A percentile compares a stretch with the other conserved stretches of the same genome.
phyloP scores from a whole-genome alignment of 495 filamentous ascomycete genomes.

The Hyaloscypha variabilis region DNA sequence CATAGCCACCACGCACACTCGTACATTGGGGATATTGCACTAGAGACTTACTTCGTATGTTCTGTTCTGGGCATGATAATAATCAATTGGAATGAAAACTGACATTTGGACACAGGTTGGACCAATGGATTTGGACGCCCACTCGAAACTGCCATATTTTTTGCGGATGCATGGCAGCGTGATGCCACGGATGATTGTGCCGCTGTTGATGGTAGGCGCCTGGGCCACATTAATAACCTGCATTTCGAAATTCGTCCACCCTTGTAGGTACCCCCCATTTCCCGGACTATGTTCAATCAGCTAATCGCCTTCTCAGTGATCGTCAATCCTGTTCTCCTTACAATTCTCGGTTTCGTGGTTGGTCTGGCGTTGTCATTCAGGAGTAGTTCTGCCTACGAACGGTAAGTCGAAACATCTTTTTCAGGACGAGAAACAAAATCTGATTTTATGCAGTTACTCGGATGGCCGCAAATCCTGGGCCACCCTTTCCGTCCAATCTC shows the following conservation, averaged over 20 bases:
- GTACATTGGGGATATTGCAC: slow-evolving; percentile 40
- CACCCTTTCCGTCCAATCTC: slow-evolving; percentile 68
- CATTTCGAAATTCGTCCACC: slow-evolving; percentile 55
- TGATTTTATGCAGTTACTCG: slow-evolving; percentile 44
- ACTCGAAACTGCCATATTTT: slow-evolving; percentile 83
- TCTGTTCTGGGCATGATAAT: no score
- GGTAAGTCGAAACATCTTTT: slow-evolving; percentile 28
- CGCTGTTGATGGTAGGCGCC: slow-evolving; percentile 62
- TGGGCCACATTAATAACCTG: slow-evolving; percentile 74
- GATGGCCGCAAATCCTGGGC: slow-evolving; percentile 81
- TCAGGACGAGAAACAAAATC: background rate
- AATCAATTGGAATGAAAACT: background rate
- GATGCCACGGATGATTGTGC: slow-evolving; percentile 78
- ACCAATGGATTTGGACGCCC: slow-evolving; percentile 70
- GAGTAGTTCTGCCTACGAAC: slow-evolving; percentile 83
- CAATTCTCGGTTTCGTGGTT: slow-evolving; percentile 88
- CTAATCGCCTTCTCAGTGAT: slow-evolving; percentile 42
- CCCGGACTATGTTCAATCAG: background rate
- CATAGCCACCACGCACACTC: background rate
- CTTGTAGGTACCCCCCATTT: slow-evolving; percentile 45
- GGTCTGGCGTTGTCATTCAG: slow-evolving; percentile 82
- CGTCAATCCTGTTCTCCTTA: slow-evolving; percentile 73
- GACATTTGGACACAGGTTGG: slow-evolving; percentile 42
- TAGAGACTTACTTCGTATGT: slow-evolving; percentile 53
- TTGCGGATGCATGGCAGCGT: slow-evolving; percentile 81